These are phyloP conservation scores for Podaxis mareebaensis DNA, from an alignment of 768 basidiomycete genomes.

Conservation along the genomic window DNA sequence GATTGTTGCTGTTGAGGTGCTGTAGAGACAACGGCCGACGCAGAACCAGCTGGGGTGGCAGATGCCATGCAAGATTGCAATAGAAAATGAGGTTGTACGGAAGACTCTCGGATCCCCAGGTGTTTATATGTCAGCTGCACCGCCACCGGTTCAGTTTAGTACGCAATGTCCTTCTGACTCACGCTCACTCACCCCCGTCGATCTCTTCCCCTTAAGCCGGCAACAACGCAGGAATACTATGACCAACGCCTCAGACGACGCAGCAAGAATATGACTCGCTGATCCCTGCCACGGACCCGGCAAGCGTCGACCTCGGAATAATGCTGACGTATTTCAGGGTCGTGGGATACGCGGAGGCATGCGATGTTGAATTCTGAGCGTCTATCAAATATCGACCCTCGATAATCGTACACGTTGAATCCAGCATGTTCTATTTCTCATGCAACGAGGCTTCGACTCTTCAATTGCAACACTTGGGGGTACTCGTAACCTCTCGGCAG, in stretches of 20 bases:
- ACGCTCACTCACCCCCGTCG: not conserved
- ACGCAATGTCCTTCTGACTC: not conserved
- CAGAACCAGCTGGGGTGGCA: not conserved
- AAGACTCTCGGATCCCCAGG: not conserved
- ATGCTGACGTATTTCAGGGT: too few species aligned
- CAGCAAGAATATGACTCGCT: not conserved
- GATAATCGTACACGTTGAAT: not conserved
- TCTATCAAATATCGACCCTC: not conserved
- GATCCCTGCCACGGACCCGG: not conserved
- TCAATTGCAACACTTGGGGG: not conserved
- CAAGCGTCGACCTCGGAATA: not conserved
- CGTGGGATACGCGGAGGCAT: too few species aligned
- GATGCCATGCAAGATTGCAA: conserved; percentile 12
- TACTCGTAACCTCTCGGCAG: not conserved
- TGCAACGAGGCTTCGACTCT: not conserved
- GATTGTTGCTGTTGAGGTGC: not conserved
- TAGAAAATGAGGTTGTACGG: not conserved
- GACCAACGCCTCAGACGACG: not conserved
- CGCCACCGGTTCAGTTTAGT: conserved; percentile 3
- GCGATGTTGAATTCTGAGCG: not conserved
- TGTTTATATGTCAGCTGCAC: conserved; percentile 12
- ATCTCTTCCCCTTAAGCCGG: not conserved
- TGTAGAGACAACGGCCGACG: not conserved
- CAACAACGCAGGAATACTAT: not conserved
- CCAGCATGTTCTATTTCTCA: not conserved